phyloP scores from a whole-genome alignment of 495 filamentous ascomycete genomes.

The Amphirosellinia nigrospora region DNA sequence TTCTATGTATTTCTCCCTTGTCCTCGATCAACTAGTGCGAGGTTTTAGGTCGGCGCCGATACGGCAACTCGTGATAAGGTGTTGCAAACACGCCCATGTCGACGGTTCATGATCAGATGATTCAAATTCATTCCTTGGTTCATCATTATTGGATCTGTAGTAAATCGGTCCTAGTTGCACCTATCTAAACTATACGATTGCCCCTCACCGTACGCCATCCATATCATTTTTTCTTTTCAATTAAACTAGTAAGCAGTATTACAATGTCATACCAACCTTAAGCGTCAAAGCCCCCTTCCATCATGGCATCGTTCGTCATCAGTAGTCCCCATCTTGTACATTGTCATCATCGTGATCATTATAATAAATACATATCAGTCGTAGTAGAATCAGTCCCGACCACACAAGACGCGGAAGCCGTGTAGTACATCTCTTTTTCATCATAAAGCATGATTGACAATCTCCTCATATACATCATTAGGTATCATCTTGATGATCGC shows the following conservation, averaged over 20 bases:
- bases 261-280: background rate
- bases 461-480: slow-evolving; percentile 83
- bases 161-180: background rate
- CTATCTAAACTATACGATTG: background rate
- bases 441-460: slow-evolving; percentile 84
- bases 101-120: background rate
- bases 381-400: background rate
- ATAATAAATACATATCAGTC: slow-evolving; percentile 22
- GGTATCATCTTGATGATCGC: slow-evolving; percentile 85
- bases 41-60: too few relatives aligned
- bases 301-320: slow-evolving; percentile 18
- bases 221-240: background rate
- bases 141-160: background rate
- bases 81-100: background rate
- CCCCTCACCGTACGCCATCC: background rate
- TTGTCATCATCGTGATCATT: slow-evolving; percentile 6
- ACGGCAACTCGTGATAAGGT: background rate
- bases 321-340: background rate
- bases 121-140: background rate
- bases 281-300: background rate
- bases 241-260: slow-evolving; percentile 1
- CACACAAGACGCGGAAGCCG: background rate
- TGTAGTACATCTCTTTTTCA: background rate
- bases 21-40: background rate
- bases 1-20: background rate